Base-by-base conservation (phyloP, 306 rosid species). In the Begonia masoniana region DNA sequence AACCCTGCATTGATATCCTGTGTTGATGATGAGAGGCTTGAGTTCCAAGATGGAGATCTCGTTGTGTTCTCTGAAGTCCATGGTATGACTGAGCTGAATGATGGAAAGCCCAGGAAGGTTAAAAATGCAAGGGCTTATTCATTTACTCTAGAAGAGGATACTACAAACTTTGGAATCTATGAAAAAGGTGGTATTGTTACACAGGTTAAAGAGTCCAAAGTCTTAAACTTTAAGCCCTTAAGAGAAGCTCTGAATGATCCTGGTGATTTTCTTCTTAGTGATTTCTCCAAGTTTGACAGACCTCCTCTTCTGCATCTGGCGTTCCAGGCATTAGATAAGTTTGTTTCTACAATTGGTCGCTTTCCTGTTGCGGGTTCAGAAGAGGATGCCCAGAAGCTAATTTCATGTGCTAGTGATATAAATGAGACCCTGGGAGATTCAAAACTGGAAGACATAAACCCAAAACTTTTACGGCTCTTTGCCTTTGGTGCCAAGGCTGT, bases 401-500 rank as follows among this genome's bases (percentile, higher is more conserved):
- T 82, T 56, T 71, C 78, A 60, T 4, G 75, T 75, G 83, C 85
- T 51, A 65, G 60, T 45, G 47, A 41, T 60, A 65, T 80, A 11
- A 85, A 82, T 56, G 91, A 80, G 63, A 71, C 57, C 52, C 41
- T 54, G 60, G 84, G 77, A 47, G 94, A 85, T 57, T 80, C 73
- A 21, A 78, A 73, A 56, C 52, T 85, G 43, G 87, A 85, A 12
- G 94, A 89, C 61, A 69, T 85, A 16, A 82, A 82, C 59, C 76
- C 87, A 16, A 89, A 85, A 66, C 83, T 89, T 64, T 46, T 89
- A 58, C 71, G 78, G 43, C 75, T 74, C 58, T 82, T 89, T 64
- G 85, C 97, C 56, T 89, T 78, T 68, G 97, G 97, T 61, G 87
- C 97, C 47, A 80, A 62, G 82, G 97, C 97, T 1, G 95, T 82